Evolutionary conservation across 2,329 filamentous ascomycete genomes (phyloP).

Genomic region (Pyrenophora tritici-repentis): DNA sequence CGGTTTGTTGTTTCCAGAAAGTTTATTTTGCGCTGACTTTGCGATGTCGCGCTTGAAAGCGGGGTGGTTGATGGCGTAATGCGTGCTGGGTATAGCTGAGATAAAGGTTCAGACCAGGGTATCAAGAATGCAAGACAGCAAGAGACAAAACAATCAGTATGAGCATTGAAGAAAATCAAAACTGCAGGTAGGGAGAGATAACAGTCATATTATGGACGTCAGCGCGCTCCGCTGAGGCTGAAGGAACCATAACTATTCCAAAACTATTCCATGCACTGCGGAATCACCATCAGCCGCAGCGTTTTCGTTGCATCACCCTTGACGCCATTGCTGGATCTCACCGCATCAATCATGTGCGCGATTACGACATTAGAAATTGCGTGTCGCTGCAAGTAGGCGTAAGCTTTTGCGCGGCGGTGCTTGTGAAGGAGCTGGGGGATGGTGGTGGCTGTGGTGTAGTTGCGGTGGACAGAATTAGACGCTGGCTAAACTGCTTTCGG

Average conservation of each 20-base stretch:
- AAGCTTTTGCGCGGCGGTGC: too few relatives aligned
- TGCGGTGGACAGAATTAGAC: too few relatives aligned
- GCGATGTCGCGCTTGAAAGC: too few relatives aligned
- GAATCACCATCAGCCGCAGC: constrained; percentile 14
- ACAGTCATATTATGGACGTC: constrained; percentile 8
- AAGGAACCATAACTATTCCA: neutral
- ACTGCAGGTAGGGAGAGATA: neutral
- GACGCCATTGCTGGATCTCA: neutral
- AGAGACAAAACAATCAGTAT: neutral
- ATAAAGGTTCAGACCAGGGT: neutral
- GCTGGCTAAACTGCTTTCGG: too few relatives aligned
- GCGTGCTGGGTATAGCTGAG: neutral
- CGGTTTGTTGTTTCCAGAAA: too few relatives aligned
- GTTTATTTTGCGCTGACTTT: too few relatives aligned
- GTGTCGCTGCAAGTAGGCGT: too few relatives aligned
- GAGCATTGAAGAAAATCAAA: neutral
- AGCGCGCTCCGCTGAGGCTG: constrained; percentile 5
- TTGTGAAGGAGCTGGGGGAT: too few relatives aligned
- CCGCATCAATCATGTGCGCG: neutral
- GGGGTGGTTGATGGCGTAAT: too few relatives aligned
- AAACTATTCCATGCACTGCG: neutral
- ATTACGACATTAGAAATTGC: neutral
- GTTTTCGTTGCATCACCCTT: neutral
- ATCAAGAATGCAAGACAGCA: neutral
- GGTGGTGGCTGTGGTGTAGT: too few relatives aligned